These are phyloP conservation scores for Leishmania gerbilli DNA, from an alignment of 208 protist genomes.

Conservation along the genomic window DNA sequence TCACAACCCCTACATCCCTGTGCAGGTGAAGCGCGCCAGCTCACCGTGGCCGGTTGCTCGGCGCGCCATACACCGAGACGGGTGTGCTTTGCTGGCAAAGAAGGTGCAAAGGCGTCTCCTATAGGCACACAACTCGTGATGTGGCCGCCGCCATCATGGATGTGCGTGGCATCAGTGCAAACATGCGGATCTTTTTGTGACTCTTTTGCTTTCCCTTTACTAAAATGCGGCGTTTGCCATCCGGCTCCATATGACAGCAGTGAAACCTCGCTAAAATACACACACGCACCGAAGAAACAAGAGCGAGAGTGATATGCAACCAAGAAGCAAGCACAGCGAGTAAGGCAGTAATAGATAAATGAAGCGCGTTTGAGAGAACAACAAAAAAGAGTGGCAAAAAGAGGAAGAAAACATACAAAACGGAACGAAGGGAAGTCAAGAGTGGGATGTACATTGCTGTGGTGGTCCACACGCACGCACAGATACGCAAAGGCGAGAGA, in stretches of 20 bases:
- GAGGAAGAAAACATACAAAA: conserved; percentile 1
- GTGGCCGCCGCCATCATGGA: not conserved
- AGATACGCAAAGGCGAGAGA: not conserved
- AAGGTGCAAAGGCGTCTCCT: not conserved
- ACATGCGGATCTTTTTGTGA: not conserved
- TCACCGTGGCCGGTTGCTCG: not conserved
- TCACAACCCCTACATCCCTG: not conserved
- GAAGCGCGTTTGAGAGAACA: not conserved
- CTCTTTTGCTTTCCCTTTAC: not conserved
- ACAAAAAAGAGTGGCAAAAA: not conserved
- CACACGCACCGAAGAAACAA: not conserved
- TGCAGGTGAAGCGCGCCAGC: not conserved
- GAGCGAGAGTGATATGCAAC: not conserved
- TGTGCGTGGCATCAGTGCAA: not conserved
- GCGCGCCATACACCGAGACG: not conserved
- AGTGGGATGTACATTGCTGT: not conserved
- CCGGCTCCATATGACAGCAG: not conserved
- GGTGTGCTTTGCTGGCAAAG: not conserved
- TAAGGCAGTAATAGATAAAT: not conserved
- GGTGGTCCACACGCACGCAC: not conserved
- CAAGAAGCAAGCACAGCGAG: not conserved
- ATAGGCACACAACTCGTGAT: not conserved
- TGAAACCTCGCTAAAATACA: not conserved
- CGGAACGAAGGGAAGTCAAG: not conserved
- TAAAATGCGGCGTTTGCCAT: not conserved